Evolutionary conservation across 257 asterid genomes (phyloP).

Genomic region (Ophiorrhiza pumila): DNA sequence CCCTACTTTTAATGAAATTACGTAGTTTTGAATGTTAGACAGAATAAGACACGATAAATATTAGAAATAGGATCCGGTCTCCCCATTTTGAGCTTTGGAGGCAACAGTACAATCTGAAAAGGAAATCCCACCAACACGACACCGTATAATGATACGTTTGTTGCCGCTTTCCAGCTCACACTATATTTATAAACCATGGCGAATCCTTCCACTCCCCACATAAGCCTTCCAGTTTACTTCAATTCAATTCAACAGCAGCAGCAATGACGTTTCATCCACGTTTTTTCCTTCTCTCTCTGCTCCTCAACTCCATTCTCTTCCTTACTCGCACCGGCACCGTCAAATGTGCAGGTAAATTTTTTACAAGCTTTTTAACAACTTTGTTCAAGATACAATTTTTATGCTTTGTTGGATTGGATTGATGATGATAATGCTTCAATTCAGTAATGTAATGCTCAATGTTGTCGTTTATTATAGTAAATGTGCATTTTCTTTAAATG

Average conservation of each 20-base stretch:
- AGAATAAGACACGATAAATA: too few species aligned
- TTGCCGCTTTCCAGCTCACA: constrained; percentile 2
- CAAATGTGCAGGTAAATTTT: constrained; percentile 57
- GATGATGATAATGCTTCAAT: constrained; percentile 18
- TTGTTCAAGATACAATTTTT: constrained; percentile 5
- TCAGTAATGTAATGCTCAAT: neutral
- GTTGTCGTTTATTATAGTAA: neutral
- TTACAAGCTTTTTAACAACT: neutral
- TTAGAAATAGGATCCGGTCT: too few species aligned
- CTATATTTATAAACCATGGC: neutral
- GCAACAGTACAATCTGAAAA: constrained; percentile 15
- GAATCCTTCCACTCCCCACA: neutral
- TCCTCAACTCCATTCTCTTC: constrained; percentile 41
- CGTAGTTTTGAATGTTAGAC: too few species aligned
- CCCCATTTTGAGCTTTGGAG: neutral
- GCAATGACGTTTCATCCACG: constrained; percentile 54
- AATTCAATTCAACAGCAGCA: neutral
- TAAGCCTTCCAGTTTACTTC: constrained; percentile 14
- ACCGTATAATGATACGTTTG: constrained; percentile 4
- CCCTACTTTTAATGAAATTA: too few species aligned
- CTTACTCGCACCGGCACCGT: constrained; percentile 15
- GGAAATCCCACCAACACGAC: constrained; percentile 33
- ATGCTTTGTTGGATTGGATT: constrained; percentile 15
- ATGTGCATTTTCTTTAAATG: neutral
- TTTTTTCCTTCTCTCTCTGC: constrained; percentile 50